Base-by-base conservation (phyloP, 2,329 filamentous ascomycete genomes). In the Aspergillus sp. region DNA sequence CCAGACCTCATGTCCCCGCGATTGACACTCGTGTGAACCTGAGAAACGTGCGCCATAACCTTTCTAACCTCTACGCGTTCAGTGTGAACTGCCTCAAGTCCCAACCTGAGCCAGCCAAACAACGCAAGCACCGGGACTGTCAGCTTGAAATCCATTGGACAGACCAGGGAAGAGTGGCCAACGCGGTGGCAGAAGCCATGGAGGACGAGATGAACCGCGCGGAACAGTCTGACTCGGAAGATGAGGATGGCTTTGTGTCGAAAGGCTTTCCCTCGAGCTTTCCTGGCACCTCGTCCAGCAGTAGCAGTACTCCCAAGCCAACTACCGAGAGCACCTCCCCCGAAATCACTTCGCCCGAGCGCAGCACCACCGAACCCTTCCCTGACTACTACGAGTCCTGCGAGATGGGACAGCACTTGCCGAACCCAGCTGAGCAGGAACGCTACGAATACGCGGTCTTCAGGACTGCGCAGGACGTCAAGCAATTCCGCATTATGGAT, bases 331-430 rank as follows among this genome's bases (percentile, higher is more conserved):
- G 34, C 14, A 16, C 11, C 34, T n/a, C 34, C 14, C n/a, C 34
- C 34, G 7, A n/a, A n/a, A 3, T 5, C n/a, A n/a, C n/a, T n/a
- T n/a, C n/a, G n/a, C n/a, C n/a, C n/a, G n/a, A n/a, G n/a, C n/a
- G n/a, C 40, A 42, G 10, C 16, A 29, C 45, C 16, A 52, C 52
- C 1, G 66, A 69, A 36, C 59, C 64, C 0, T 69, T 69, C 17
- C 66, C 66, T 0, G 62, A 63, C 10, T 69, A 66, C 45, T 50
- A 63, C 38, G 57, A 63, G 20, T 50, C 49, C 7, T 58, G 55
- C 41, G 55, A 61, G 20, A 23, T 17, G 2, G 19, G 47, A 3
- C 25, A 41, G 2, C 34, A 50, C 7, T 17, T 36, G 1, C 40
- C 49, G 4, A 53, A 66, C 21, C 46, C 50, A 13, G 43, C 38